Evolutionary conservation across 2,329 filamentous ascomycete genomes (phyloP).

Genomic region (Colletotrichum destructivum): DNA sequence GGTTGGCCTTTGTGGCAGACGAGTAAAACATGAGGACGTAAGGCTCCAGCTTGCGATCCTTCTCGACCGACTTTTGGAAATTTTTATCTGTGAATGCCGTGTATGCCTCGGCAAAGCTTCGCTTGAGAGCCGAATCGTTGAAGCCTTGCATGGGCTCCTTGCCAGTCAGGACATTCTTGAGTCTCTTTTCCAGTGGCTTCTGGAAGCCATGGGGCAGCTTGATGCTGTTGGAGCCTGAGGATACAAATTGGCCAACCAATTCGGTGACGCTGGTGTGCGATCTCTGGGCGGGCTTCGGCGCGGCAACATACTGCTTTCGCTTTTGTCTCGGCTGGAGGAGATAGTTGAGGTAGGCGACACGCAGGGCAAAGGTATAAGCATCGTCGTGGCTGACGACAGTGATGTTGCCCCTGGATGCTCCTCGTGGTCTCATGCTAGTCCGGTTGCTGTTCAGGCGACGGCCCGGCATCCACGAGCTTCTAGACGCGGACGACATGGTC

Average conservation of each 20-base stretch:
- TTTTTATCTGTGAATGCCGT: slow-evolving; percentile 91
- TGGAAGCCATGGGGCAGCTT: slow-evolving; percentile 73
- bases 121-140: slow-evolving; percentile 90
- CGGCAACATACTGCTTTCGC: slow-evolving; percentile 86
- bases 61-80: slow-evolving; percentile 93
- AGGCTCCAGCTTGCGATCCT: slow-evolving; percentile 93
- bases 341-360: slow-evolving; percentile 92
- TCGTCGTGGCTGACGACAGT: slow-evolving; percentile 77
- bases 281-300: slow-evolving; percentile 72
- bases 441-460: slow-evolving; percentile 63
- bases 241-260: slow-evolving; percentile 87
- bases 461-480: slow-evolving; percentile 61
- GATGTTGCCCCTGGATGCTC: slow-evolving; percentile 58
- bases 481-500: slow-evolving; percentile 68
- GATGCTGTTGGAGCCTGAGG: slow-evolving; percentile 63
- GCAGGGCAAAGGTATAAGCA: slow-evolving; percentile 91
- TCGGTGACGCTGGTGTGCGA: slow-evolving; percentile 84
- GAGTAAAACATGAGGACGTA: slow-evolving; percentile 97
- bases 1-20: slow-evolving; percentile 86
- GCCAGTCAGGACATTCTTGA: slow-evolving; percentile 85
- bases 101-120: slow-evolving; percentile 94
- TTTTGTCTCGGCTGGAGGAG: slow-evolving; percentile 92
- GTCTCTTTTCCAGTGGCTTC: slow-evolving; percentile 74
- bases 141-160: slow-evolving; percentile 89
- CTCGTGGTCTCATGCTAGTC: slow-evolving; percentile 58